phyloP scores from a whole-genome alignment of 2,329 filamentous ascomycete species.

The Arachnopeziza araneosa region DNA sequence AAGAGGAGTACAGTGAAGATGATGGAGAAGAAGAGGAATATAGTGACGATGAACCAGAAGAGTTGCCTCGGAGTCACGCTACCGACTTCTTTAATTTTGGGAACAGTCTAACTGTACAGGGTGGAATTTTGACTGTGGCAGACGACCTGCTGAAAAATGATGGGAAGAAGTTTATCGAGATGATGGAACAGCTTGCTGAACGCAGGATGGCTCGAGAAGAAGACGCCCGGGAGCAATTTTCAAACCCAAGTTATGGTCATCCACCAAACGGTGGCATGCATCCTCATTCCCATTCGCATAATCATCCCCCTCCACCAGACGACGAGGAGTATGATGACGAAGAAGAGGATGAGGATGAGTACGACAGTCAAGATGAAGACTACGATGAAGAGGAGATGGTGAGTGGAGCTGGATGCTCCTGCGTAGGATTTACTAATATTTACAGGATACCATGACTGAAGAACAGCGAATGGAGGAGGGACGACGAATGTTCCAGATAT shows the following conservation, averaged over 20 bases:
- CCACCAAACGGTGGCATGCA: conserved; percentile 50
- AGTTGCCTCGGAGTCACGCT: conserved; percentile 61
- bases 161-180: conserved; percentile 98
- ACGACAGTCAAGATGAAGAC: conserved; percentile 58
- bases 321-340: conserved; percentile 66
- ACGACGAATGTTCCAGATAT: conserved; percentile 98
- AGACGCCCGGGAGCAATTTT: conserved; percentile 64
- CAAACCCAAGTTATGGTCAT: conserved; percentile 54
- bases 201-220: conserved; percentile 95
- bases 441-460: conserved; percentile 90
- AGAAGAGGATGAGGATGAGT: conserved; percentile 54
- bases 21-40: conserved; percentile 61
- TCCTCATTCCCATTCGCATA: conserved; percentile 46
- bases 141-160: conserved; percentile 98
- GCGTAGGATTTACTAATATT: conserved; percentile 32
- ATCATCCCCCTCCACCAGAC: conserved; percentile 65
- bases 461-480: conserved; percentile 99
- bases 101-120: conserved; percentile 92
- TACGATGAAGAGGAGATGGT: conserved; percentile 75
- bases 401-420: conserved; percentile 29
- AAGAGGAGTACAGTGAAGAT: conserved; percentile 40
- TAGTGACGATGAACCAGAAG: conserved; percentile 58
- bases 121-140: conserved; percentile 96
- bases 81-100: conserved; percentile 96
- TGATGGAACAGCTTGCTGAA: conserved; percentile 99